Evolutionary conservation across 176 grass and related monocot genomes (phyloP).

Genomic region (Ensete glaucum): DNA sequence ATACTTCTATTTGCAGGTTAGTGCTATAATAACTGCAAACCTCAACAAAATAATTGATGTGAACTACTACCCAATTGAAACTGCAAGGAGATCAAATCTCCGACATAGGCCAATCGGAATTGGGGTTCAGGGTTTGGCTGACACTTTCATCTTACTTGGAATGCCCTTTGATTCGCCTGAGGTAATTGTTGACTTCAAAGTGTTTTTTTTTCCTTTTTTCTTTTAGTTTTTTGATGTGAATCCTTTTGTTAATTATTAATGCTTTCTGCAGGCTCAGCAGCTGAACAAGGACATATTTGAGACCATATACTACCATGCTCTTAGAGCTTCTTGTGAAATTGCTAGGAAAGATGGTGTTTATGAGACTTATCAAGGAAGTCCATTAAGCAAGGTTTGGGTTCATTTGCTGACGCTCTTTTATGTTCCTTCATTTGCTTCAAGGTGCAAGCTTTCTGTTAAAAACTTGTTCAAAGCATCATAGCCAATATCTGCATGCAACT

Average conservation of each 20-base stretch:
- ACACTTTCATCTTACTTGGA: constrained; percentile 94
- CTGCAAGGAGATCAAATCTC: constrained; percentile 76
- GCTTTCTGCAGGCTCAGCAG: constrained; percentile 61
- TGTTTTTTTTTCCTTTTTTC: not conserved
- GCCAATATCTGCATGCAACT: not conserved
- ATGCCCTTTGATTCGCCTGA: constrained; percentile 94
- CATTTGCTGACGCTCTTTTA: not conserved
- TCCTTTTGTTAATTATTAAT: constrained; percentile 11
- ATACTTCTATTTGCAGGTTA: constrained; percentile 48
- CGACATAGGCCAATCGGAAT: constrained; percentile 83
- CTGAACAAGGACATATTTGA: constrained; percentile 94
- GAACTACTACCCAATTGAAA: constrained; percentile 87
- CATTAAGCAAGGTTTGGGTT: constrained; percentile 78
- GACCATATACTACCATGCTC: constrained; percentile 71
- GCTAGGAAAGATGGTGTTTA: constrained; percentile 80
- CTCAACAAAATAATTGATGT: constrained; percentile 98
- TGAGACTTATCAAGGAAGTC: constrained; percentile 84
- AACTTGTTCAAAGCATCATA: too few species aligned
- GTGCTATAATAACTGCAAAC: constrained; percentile 53
- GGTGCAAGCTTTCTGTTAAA: too few species aligned
- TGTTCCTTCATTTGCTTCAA: not conserved
- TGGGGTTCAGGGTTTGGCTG: constrained; percentile 85
- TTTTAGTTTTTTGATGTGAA: constrained; percentile 2
- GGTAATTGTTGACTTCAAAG: constrained; percentile 30
- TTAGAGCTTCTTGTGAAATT: constrained; percentile 85